These are phyloP conservation scores for Wilcoxina mikolae DNA, from an alignment of 495 filamentous ascomycete genomes.

Conservation along the genomic window DNA sequence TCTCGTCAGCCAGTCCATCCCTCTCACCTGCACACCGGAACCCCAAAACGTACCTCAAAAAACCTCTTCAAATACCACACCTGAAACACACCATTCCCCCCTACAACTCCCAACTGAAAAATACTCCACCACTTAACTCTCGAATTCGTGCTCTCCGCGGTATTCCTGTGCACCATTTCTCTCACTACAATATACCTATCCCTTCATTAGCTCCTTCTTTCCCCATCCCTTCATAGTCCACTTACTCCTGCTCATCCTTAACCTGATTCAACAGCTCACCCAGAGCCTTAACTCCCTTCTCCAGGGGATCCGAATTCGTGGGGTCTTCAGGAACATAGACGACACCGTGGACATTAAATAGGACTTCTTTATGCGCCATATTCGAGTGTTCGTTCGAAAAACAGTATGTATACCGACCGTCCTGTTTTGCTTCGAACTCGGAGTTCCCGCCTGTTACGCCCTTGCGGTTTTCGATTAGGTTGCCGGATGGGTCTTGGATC, in stretches of 20 bases:
- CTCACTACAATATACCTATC: conserved; percentile 64
- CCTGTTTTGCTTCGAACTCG: conserved; percentile 69
- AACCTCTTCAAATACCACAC: conserved; percentile 99
- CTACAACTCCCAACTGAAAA: conserved; percentile 79
- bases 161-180: conserved; percentile 92
- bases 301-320: conserved; percentile 69
- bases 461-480: conserved; percentile 63
- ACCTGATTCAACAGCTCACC: conserved; percentile 78
- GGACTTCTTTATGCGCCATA: conserved; percentile 85
- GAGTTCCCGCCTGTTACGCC: conserved; percentile 77
- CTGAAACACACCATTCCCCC: conserved; percentile 90
- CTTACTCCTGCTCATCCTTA: conserved; percentile 82
- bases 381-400: conserved; percentile 97
- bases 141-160: conserved; percentile 92
- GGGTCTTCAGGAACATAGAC: conserved; percentile 91
- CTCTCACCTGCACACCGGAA: too few relatives aligned
- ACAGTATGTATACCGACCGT: conserved; percentile 90
- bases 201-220: not conserved
- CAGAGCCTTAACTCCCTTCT: conserved; percentile 75
- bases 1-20: too few relatives aligned
- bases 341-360: conserved; percentile 97
- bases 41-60: conserved; percentile 83
- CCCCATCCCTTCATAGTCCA: not conserved
- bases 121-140: conserved; percentile 99
- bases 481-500: conserved; percentile 69